A percentile compares a stretch with the other conserved stretches of the same genome.
These are phyloP conservation scores for Phytophthora pistaciae DNA, from an alignment of 352 stramenopile species.

Conservation along the genomic window DNA sequence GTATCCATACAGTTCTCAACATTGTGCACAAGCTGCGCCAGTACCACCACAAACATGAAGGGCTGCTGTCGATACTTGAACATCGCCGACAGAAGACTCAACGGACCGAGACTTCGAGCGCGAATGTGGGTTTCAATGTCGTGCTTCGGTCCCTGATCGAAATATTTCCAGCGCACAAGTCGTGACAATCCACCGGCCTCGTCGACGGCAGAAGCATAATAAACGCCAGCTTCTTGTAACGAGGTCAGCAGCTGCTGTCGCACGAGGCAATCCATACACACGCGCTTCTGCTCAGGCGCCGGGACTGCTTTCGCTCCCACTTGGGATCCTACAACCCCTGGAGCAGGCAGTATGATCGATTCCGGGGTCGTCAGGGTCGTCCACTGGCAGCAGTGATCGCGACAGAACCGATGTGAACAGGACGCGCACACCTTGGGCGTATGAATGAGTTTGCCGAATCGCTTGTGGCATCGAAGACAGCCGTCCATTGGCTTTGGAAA, in stretches of 20 bases:
- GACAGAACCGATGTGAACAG: conserved; percentile 59
- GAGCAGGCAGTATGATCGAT: conserved; percentile 12
- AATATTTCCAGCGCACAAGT: conserved; percentile 65
- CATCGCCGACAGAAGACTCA: conserved; percentile 68
- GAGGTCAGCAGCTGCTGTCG: conserved; percentile 59
- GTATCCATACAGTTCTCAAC: conserved; percentile 63
- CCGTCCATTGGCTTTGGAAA: conserved; percentile 19
- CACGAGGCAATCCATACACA: conserved; percentile 66
- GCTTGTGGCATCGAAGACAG: conserved; percentile 54
- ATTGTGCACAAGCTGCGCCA: conserved; percentile 67
- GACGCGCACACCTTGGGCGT: conserved; percentile 59
- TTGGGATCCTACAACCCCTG: conserved; percentile 11
- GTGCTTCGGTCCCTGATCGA: conserved; percentile 55
- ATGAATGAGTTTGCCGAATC: conserved; percentile 53
- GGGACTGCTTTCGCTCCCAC: conserved; percentile 7
- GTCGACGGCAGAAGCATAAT: conserved; percentile 50
- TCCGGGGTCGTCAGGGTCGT: conserved; percentile 28
- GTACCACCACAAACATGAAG: conserved; percentile 76
- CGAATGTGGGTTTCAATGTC: conserved; percentile 55
- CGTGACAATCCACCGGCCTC: conserved; percentile 58
- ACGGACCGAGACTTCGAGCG: conserved; percentile 47
- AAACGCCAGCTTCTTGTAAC: conserved; percentile 44
- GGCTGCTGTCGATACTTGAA: conserved; percentile 75
- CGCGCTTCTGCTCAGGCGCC: conserved; percentile 21
- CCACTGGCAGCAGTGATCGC: conserved; percentile 52